Conservation (phyloP, 163 green algal genomes). For the Trebouxiophyceae sp. region DNA sequence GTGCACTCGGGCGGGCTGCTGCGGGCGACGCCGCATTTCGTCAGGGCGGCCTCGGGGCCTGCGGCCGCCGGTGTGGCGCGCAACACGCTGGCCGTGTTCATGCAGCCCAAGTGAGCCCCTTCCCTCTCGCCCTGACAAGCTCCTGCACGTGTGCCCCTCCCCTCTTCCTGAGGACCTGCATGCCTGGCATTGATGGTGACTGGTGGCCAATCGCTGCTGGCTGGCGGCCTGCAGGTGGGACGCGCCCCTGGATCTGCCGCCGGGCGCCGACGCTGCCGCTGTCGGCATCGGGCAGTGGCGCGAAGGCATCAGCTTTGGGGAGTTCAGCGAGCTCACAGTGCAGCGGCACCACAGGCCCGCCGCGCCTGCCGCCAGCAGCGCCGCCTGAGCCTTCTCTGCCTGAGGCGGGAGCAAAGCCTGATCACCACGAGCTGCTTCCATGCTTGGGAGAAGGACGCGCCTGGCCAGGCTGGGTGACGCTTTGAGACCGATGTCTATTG, state of each 20-base stretch:
- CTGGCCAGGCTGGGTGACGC: too few relatives aligned
- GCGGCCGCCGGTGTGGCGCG: constrained; percentile 37
- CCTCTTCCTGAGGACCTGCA: neutral
- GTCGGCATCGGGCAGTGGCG: constrained; percentile 38
- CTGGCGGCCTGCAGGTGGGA: constrained; percentile 34
- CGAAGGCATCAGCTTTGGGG: constrained; percentile 52
- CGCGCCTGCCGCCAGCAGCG: too few relatives aligned
- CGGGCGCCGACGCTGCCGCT: constrained; percentile 2
- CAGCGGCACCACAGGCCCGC: constrained; percentile 3
- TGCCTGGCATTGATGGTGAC: neutral
- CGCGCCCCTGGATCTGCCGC: constrained; percentile 28
- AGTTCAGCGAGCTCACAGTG: constrained; percentile 52
- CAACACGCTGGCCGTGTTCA: constrained; percentile 81
- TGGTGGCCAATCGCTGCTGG: neutral
- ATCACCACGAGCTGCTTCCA: too few relatives aligned
- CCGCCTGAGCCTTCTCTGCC: too few relatives aligned
- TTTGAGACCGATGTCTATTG: too few relatives aligned
- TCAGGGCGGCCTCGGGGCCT: constrained; percentile 24
- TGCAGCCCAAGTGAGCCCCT: constrained; percentile 58
- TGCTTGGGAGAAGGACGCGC: too few relatives aligned
- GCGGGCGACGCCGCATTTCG: constrained; percentile 68
- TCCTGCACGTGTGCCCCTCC: neutral
- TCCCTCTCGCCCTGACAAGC: too few relatives aligned
- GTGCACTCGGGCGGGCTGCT: constrained; percentile 64
- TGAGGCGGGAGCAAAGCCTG: too few relatives aligned